Conservation (phyloP, 2,329 filamentous ascomycete species). For the Diatrype stigma region DNA sequence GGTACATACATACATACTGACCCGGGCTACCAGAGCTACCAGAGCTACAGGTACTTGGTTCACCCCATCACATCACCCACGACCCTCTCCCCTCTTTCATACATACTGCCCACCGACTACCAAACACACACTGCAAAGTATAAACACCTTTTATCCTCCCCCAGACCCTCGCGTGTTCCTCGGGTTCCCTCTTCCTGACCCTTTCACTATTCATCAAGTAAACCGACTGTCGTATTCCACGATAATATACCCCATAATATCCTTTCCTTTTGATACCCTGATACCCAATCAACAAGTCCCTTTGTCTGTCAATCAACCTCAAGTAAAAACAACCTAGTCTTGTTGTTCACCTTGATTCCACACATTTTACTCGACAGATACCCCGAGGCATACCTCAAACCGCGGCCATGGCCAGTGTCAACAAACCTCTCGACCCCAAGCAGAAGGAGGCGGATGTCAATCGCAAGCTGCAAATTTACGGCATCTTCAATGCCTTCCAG, state of each 20-base stretch:
- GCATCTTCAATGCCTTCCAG: slow-evolving; percentile 81
- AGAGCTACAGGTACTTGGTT: neutral
- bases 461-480: slow-evolving; percentile 90
- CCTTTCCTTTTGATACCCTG: neutral
- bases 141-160: neutral
- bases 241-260: slow-evolving; percentile 1
- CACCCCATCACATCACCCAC: neutral
- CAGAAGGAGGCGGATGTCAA: slow-evolving; percentile 84
- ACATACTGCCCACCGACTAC: neutral
- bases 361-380: neutral
- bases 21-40: too few relatives aligned
- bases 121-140: neutral
- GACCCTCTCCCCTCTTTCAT: neutral
- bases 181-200: neutral
- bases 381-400: neutral
- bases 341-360: too few relatives aligned
- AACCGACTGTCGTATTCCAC: neutral
- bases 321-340: too few relatives aligned
- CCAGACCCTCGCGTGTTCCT: too few relatives aligned
- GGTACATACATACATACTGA: too few relatives aligned
- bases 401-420: slow-evolving; percentile 47
- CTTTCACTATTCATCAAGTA: neutral
- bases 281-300: neutral
- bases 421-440: slow-evolving; percentile 68
- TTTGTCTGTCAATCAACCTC: neutral